Base-by-base conservation (phyloP, 495 filamentous ascomycete species). In the Pyrenula massariospora region DNA sequence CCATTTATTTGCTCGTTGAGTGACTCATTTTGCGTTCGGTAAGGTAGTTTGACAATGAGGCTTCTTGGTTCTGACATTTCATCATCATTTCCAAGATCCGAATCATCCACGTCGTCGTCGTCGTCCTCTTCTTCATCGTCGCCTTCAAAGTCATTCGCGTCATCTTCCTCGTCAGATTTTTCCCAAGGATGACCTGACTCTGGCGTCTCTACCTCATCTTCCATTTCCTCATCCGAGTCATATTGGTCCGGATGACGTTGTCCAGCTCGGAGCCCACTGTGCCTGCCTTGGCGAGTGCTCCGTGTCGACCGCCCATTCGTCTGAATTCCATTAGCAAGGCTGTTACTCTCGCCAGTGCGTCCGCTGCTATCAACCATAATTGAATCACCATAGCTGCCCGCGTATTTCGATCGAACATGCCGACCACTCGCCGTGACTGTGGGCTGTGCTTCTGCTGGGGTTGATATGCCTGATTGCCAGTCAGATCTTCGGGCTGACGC, bases 371-470 rank as follows among this genome's bases (percentile, higher is more conserved):
- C 80, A 62, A 71, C 80, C 12, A 85, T 71, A 60, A 84, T 62
- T 52, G 76, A 76, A 63, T 92, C 89, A 1, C 89, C 90, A 66
- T 95, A 96, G 12, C 93, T 88, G 19, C 84, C 87, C n/a, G 72
- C 71, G 24, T 80, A 73, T 11, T 87, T 83, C 15, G 82, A 79
- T 55, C 87, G 80, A 25, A 96, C 82, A 63, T 96, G 92, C 31
- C 93, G 82, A 25, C 93, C 93, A 66, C 89, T 94, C 24, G 91
- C 87, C 1, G 94, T 97, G 54, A 87, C 86, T n/a, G 84, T 84
- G 36, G 91, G 88, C n/a, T 79, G 84, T 22, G 73, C 66, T 60
- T 88, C 85, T 22, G 82, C 81, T 0, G 89, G 84, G 1, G 88
- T 88, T 56, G 79, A 80, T 20, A 83, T 76, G 2, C 83, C 79